Evolutionary conservation across 2,329 filamentous ascomycete genomes (phyloP), one percentile per base, ranked within the genome.

Genomic region (Dactylellina sp.): DNA sequence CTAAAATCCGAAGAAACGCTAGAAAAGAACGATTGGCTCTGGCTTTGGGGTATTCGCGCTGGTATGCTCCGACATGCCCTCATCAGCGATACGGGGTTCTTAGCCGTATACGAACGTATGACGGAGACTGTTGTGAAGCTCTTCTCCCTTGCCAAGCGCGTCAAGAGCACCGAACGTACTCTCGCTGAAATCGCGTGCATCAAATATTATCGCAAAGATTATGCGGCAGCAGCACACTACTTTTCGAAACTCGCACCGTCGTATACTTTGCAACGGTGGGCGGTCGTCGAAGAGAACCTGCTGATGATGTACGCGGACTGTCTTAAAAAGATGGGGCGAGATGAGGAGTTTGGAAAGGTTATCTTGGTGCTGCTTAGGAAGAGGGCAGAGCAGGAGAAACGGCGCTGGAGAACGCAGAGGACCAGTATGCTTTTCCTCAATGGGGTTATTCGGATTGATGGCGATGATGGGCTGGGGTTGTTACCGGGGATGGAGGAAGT

Each of bases 151-250:
- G 92, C 93, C 2, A 90, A 89, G 63, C 90, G 94, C 76, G 85
- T 85, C 0, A 90, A 96, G 77, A 91, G 92, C 6, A 89, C 91
- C 0, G 89, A 96, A 77, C 86, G 89, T 18, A 89, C 89, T 72
- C 87, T 93, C 80, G 90, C 92, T 7, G 95, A 99, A 80, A 85
- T 98, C 49, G 95, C 93, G 0, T 86, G 95, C 3, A 83, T 97
- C 56, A 93, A 94, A 78, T 95, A 89, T 75, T 79, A 75, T 64
- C 84, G 91, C 1, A 86, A 87, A 20, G 91, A 98, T 76, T 93
- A 89, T 79, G 84, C 83, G 1, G 86, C 88, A 0, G 93, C 95
- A 0, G 89, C 91, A 0, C 86, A 86, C 0, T 93, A 91, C 78
- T 95, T 99, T 78, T 87, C 90, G 78, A 86, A 89, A 49, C 88